These are phyloP conservation scores for Oryza rufipogon DNA, from an alignment of 176 grass and related monocot species.

Conservation along the genomic window DNA sequence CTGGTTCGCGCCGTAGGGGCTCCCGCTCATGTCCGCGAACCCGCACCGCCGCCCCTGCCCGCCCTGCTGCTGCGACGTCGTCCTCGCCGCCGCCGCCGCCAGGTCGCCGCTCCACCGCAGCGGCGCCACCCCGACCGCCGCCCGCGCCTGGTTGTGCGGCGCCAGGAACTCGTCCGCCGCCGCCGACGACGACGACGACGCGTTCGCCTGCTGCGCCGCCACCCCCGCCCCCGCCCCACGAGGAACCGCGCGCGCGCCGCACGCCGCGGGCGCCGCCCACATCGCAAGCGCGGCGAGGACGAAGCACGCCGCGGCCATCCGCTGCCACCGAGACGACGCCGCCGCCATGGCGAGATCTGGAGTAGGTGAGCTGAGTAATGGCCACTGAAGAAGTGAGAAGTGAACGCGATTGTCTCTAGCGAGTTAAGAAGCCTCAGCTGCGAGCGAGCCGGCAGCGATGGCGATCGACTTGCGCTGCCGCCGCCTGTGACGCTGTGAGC, in stretches of 20 bases:
- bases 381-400: not conserved
- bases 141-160: slow-evolving; percentile 70
- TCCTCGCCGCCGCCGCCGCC: not conserved
- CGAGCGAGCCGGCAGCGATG: slow-evolving; percentile 12
- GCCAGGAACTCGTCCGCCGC: slow-evolving; percentile 50
- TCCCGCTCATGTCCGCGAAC: slow-evolving; percentile 59
- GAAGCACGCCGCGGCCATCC: slow-evolving; percentile 28
- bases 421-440: slow-evolving; percentile 28
- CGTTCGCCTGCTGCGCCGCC: slow-evolving; percentile 16
- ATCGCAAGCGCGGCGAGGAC: slow-evolving; percentile 32
- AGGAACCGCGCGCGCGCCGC: slow-evolving; percentile 15
- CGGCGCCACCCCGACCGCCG: slow-evolving; percentile 51
- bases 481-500: not conserved
- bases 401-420: slow-evolving; percentile 23
- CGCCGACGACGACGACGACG: not conserved
- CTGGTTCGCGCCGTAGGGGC: slow-evolving; percentile 74
- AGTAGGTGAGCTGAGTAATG: slow-evolving; percentile 47
- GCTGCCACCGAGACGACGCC: no score
- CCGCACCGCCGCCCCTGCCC: slow-evolving; percentile 38
- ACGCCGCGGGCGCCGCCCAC: not conserved
- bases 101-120: slow-evolving; percentile 65
- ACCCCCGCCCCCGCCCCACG: no score
- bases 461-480: not conserved
- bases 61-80: slow-evolving; percentile 38
- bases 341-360: slow-evolving; percentile 48